A percentile compares a stretch with the other conserved stretches of the same genome.
These are phyloP conservation scores for Calophaca sinica DNA, from an alignment of 306 rosid species.

Conservation along the genomic window DNA sequence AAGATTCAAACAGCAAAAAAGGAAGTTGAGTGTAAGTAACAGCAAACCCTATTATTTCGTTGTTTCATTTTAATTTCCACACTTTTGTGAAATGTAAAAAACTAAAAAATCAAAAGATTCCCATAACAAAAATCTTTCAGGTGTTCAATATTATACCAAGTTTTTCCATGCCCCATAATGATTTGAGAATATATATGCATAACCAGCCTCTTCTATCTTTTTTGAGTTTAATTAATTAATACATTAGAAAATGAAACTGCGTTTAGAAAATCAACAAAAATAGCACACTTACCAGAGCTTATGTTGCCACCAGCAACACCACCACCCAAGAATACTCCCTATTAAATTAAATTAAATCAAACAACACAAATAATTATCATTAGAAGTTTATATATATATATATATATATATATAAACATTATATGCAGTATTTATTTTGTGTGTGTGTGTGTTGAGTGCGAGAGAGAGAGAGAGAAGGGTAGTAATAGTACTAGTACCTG, in stretches of 20 bases:
- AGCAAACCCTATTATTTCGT: conserved; percentile 26
- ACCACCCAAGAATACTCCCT: conserved; percentile 80
- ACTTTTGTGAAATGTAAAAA: conserved; percentile 6
- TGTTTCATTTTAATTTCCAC: conserved; percentile 23
- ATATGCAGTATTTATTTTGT: background rate
- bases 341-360: conserved; percentile 14
- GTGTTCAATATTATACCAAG: background rate
- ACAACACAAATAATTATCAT: conserved; percentile 24
- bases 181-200: too few relatives aligned
- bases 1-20: background rate
- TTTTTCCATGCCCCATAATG: background rate
- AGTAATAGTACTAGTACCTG: conserved; percentile 63
- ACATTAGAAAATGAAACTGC: conserved; percentile 18
- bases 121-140: conserved; percentile 1
- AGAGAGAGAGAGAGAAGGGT: too few relatives aligned
- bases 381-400: background rate
- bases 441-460: too few relatives aligned
- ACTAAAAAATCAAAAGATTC: background rate
- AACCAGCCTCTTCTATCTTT: too few relatives aligned
- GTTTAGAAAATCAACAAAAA: conserved; percentile 21
- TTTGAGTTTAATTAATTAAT: too few relatives aligned
- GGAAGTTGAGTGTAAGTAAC: conserved; percentile 31
- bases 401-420: background rate
- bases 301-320: conserved; percentile 70
- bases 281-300: conserved; percentile 71